phyloP scores from a whole-genome alignment of 345 rosid genomes.

The Salix koriyanagi region DNA sequence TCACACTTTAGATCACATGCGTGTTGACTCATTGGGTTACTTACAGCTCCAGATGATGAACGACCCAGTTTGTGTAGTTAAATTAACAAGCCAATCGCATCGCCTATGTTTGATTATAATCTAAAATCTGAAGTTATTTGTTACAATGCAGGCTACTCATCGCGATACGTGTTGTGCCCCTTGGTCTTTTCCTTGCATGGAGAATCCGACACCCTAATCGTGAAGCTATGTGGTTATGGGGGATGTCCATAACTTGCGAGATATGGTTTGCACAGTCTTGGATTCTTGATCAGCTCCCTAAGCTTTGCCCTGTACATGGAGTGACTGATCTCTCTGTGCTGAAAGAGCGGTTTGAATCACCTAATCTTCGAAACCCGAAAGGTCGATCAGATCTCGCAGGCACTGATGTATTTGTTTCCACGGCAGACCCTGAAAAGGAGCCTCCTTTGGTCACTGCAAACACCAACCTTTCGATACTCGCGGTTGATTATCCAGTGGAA shows the following conservation, averaged over 20 bases:
- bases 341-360: slow-evolving; percentile 60
- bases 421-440: slow-evolving; percentile 79
- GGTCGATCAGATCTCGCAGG: slow-evolving; percentile 80
- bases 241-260: slow-evolving; percentile 68
- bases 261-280: slow-evolving; percentile 82
- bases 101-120: background rate
- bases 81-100: background rate
- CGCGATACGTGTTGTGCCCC: slow-evolving; percentile 52
- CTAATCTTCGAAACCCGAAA: slow-evolving; percentile 69
- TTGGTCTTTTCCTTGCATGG: slow-evolving; percentile 66
- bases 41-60: background rate
- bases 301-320: slow-evolving; percentile 77
- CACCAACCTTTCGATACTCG: slow-evolving; percentile 66
- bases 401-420: slow-evolving; percentile 70
- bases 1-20: background rate
- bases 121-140: background rate
- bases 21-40: background rate
- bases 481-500: slow-evolving; percentile 81
- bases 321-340: slow-evolving; percentile 60
- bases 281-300: slow-evolving; percentile 73
- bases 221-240: slow-evolving; percentile 78
- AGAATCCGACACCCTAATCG: slow-evolving; percentile 63
- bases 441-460: slow-evolving; percentile 81
- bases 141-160: slow-evolving; percentile 49
- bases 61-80: background rate